phyloP scores from a whole-genome alignment of 2,329 filamentous ascomycete species.

The Scolecobasidium constrictum region DNA sequence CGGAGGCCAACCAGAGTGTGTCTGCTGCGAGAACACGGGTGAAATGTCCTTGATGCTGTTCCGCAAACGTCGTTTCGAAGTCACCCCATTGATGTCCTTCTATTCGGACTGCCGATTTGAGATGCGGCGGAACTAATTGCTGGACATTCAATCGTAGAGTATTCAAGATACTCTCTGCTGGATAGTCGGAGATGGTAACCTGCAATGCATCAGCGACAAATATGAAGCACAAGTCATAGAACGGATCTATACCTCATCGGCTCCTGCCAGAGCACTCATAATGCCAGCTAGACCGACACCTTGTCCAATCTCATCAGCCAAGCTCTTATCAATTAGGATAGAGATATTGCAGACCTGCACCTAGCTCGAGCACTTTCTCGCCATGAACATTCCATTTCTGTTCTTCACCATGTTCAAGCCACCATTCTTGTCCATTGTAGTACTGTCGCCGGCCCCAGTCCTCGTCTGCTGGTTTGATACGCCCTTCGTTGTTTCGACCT shows the following conservation, averaged over 20 bases:
- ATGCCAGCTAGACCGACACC: slow-evolving; percentile 38
- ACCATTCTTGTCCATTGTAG: slow-evolving; percentile 21
- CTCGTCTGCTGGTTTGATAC: slow-evolving; percentile 9
- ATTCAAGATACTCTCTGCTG: slow-evolving; percentile 46
- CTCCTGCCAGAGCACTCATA: slow-evolving; percentile 32
- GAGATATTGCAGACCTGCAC: slow-evolving; percentile 46
- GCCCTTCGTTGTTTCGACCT: slow-evolving; percentile 17
- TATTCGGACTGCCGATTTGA: slow-evolving; percentile 32
- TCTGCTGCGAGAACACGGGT: slow-evolving; percentile 59
- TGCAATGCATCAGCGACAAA: slow-evolving; percentile 14
- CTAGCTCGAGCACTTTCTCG: slow-evolving; percentile 50
- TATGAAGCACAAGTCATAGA: neutral
- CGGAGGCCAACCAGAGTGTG: slow-evolving; percentile 64
- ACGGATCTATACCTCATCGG: slow-evolving; percentile 25
- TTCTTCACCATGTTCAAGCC: slow-evolving; percentile 22
- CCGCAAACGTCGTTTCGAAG: slow-evolving; percentile 30
- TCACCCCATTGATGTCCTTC: slow-evolving; percentile 57
- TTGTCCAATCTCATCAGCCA: slow-evolving; percentile 12
- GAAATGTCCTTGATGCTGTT: slow-evolving; percentile 32
- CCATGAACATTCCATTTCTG: slow-evolving; percentile 36
- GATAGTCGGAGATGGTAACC: slow-evolving; percentile 58
- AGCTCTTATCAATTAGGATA: slow-evolving; percentile 1
- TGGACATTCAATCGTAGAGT: slow-evolving; percentile 49
- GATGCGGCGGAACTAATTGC: slow-evolving; percentile 35
- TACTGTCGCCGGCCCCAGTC: slow-evolving; percentile 24